Conservation (phyloP, 2,329 filamentous ascomycete genomes). For the Colletotrichum sp. region DNA sequence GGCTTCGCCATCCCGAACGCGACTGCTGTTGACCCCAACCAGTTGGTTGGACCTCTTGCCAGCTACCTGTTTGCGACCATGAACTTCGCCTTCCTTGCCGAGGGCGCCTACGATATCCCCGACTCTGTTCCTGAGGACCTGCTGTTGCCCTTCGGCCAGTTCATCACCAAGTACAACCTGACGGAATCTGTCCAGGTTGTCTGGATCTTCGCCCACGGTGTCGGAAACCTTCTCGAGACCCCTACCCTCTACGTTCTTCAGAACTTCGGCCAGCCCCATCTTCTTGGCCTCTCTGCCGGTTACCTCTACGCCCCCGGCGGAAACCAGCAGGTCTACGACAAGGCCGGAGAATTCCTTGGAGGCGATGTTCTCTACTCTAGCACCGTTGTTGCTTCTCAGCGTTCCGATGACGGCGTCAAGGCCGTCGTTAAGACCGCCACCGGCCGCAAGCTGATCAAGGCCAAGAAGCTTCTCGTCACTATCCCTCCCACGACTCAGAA, state of each 20-base stretch:
- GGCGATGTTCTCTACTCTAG: constrained; percentile 31
- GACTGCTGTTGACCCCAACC: constrained; percentile 5
- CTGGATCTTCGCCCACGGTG: constrained; percentile 38
- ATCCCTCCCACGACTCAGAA: constrained; percentile 29
- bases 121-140: constrained; percentile 32
- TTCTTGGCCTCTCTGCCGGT: constrained; percentile 40
- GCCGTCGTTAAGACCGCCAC: constrained; percentile 29
- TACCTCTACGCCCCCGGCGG: constrained; percentile 19
- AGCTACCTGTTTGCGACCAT: constrained; percentile 8
- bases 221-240: constrained; percentile 42
- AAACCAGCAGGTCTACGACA: constrained; percentile 31
- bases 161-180: constrained; percentile 15
- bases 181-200: constrained; percentile 25
- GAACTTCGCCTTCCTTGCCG: constrained; percentile 18
- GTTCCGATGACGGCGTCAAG: constrained; percentile 16
- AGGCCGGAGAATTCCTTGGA: constrained; percentile 28
- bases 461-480: constrained; percentile 34
- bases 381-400: constrained; percentile 24
- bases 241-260: constrained; percentile 46
- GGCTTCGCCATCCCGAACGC: constrained; percentile 16
- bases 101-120: constrained; percentile 38
- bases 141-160: constrained; percentile 26
- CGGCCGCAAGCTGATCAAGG: constrained; percentile 32
- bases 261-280: constrained; percentile 29
- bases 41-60: not conserved